Conservation (phyloP, 2,329 filamentous ascomycete species). For the Venturia aucupariae region DNA sequence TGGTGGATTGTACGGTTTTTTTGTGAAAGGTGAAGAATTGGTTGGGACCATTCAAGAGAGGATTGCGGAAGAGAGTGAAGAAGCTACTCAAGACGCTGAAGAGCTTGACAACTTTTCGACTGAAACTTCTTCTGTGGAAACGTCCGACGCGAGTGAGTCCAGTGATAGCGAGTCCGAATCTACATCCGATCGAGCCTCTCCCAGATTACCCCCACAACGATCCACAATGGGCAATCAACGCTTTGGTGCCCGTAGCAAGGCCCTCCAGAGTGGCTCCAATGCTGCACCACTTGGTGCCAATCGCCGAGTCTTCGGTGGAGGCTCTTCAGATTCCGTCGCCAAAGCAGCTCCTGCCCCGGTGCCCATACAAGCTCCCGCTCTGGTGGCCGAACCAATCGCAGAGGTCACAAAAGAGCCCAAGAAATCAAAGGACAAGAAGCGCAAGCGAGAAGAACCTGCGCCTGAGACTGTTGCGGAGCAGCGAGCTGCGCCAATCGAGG, state of each 20-base stretch:
- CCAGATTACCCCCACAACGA: neutral
- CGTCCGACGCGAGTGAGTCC: neutral
- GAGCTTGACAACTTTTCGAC: neutral
- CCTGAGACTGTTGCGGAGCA: neutral
- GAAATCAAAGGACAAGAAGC: constrained; percentile 12
- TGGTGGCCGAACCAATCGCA: neutral
- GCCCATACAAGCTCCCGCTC: neutral
- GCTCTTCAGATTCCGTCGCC: neutral
- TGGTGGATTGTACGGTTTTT: constrained; percentile 67
- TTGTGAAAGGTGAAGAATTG: constrained; percentile 73
- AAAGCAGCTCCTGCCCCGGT: neutral
- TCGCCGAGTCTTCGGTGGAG: constrained; percentile 3
- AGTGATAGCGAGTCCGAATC: neutral
- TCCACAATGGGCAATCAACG: neutral
- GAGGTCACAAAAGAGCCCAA: constrained; percentile 6
- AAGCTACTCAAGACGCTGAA: neutral
- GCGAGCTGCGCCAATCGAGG: neutral
- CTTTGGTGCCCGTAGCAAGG: constrained; percentile 1
- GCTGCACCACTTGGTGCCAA: constrained; percentile 5
- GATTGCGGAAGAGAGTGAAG: neutral
- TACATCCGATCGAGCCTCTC: neutral
- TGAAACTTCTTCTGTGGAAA: neutral
- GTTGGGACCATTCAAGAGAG: constrained; percentile 52
- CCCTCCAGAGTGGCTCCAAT: constrained; percentile 1
- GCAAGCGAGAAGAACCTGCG: constrained; percentile 11